Evolutionary conservation across 1,284 basidiomycete genomes (phyloP), one percentile per base, ranked within the genome.

Genomic region (Ustilago tritici): DNA sequence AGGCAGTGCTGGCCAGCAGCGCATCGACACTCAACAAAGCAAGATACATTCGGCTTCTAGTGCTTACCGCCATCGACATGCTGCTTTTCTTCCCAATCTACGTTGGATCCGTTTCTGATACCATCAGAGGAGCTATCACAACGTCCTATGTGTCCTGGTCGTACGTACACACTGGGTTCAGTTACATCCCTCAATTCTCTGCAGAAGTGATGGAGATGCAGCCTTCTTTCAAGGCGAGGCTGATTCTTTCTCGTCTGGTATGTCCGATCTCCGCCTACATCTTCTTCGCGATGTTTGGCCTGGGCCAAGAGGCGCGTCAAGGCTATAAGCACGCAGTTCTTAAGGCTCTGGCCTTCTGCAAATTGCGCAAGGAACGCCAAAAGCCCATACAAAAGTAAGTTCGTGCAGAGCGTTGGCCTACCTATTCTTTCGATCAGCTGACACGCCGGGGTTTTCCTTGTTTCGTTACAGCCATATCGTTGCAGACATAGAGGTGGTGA

Each of bases 231-330:
- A 32, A 49, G 8, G 10, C 19, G 2, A 40, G 34, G n/a, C 43
- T 70, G 7, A 56, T 64, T n/a, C 53, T 70, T 36, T 60, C 67
- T 12, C 40, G 67, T 5, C 31, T 63, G 5, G 58, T 64, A 0
- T 60, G 56, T 9, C 61, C 67, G 1, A 12, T 70, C 2, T 59
- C 61, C 3, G 67, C 34, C 1, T 55, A 36, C 40, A 61, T 64
- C 28, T 70, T 70, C 57, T 70, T 70, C 47, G 57, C 54, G 4
- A 70, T 70, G 67, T 70, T 70, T 32, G 67, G 67, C 11, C 34
- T 70, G 0, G 67, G 67, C 11, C 34, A 53, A 10, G 67, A 70
- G 50, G 53, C 61, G 15, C 57, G 61, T n/a, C 61, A 65, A 53
- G 57, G 56, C 15, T 70, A 70, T 43, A 62, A 62, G 52, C 28